A percentile compares a stretch with the other conserved stretches of the same genome.
Evolutionary conservation across 2,329 filamentous ascomycete genomes (phyloP).

Genomic region (Colletotrichum sp.): DNA sequence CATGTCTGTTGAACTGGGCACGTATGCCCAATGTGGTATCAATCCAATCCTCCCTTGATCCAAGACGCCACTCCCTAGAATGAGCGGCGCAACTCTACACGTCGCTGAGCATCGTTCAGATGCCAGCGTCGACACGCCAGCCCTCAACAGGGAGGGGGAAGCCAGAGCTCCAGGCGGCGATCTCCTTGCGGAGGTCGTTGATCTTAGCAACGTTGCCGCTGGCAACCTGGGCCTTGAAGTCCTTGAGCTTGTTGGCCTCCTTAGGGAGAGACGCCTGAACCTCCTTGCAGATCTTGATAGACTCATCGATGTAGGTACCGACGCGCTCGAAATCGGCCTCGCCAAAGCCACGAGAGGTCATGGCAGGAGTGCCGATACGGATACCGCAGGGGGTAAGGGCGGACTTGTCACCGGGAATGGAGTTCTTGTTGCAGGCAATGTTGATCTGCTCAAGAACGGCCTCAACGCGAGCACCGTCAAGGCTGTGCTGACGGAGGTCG

Average conservation of each 20-base stretch:
- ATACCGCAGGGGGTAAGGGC: slow-evolving; percentile 94
- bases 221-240: slow-evolving; percentile 95
- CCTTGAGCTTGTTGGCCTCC: slow-evolving; percentile 99
- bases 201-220: slow-evolving; percentile 81
- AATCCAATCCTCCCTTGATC: neutral
- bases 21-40: slow-evolving; percentile 10
- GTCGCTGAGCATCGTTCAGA: slow-evolving; percentile 44
- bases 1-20: slow-evolving; percentile 18
- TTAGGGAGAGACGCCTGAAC: slow-evolving; percentile 87
- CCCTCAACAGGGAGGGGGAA: slow-evolving; percentile 93
- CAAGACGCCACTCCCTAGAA: neutral
- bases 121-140: slow-evolving; percentile 66
- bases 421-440: slow-evolving; percentile 99
- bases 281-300: slow-evolving; percentile 89
- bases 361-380: slow-evolving; percentile 95
- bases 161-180: slow-evolving; percentile 81
- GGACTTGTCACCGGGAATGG: slow-evolving; percentile 96
- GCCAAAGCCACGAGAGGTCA: slow-evolving; percentile 95
- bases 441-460: slow-evolving; percentile 96
- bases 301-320: slow-evolving; percentile 84
- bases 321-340: slow-evolving; percentile 92
- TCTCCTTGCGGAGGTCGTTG: slow-evolving; percentile 85
- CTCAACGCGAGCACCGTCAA: slow-evolving; percentile 96
- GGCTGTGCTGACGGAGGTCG: slow-evolving; percentile 83
- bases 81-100: neutral